Conservation (phyloP, 306 rosid species). For the Sicyos edulis region DNA sequence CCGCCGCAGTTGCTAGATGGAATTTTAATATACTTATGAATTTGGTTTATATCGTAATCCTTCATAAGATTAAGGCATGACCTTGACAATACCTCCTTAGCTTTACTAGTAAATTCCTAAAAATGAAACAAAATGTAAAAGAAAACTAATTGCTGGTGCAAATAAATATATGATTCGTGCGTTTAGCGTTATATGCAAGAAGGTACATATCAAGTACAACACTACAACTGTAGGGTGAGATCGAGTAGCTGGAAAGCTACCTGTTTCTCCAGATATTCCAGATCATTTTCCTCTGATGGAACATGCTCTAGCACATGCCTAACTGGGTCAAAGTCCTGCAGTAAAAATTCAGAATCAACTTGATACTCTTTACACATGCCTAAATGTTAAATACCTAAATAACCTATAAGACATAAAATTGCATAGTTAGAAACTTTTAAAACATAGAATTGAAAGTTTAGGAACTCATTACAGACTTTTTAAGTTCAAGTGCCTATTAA, state of each 20-base stretch:
- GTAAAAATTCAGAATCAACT: background rate
- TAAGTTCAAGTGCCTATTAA: background rate
- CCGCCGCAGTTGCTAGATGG: too few relatives aligned
- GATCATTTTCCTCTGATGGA: constrained; percentile 67
- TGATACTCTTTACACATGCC: background rate
- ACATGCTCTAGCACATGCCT: constrained; percentile 67
- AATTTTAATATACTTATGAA: too few relatives aligned
- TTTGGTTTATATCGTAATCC: too few relatives aligned
- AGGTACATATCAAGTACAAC: background rate
- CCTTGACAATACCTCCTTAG: too few relatives aligned
- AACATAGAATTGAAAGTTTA: background rate
- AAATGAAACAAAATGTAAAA: background rate
- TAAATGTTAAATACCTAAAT: background rate
- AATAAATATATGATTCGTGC: background rate
- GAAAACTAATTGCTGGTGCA: background rate
- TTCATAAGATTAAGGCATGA: too few relatives aligned
- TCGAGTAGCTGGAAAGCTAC: constrained; percentile 37
- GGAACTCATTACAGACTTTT: background rate
- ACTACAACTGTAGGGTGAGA: constrained; percentile 11
- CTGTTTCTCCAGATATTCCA: constrained; percentile 77
- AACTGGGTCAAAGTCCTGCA: constrained; percentile 90
- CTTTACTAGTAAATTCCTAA: background rate
- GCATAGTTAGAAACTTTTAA: background rate
- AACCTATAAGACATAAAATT: background rate
- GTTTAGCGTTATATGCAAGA: background rate